A percentile compares a stretch with the other conserved stretches of the same genome.
These are phyloP conservation scores for Mycena citricolor DNA, from an alignment of 1,284 basidiomycete genomes.

Conservation along the genomic window DNA sequence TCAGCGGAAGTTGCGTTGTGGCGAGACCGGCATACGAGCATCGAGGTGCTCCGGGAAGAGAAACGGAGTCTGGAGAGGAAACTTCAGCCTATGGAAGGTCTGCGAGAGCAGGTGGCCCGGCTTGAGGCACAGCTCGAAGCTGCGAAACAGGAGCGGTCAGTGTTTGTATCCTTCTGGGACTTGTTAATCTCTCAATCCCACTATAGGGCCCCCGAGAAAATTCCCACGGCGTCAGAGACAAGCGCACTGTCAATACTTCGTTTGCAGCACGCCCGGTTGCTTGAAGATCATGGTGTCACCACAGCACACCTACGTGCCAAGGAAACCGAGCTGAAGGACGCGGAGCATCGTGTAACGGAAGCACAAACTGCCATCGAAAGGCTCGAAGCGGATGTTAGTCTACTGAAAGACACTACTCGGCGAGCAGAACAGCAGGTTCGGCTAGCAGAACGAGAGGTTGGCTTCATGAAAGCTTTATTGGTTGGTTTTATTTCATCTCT, in stretches of 20 bases:
- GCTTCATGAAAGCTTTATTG: conserved; percentile 62
- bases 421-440: conserved; percentile 46
- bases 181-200: neutral
- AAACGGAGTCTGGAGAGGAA: conserved; percentile 65
- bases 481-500: conserved; percentile 37
- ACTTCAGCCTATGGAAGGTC: conserved; percentile 49
- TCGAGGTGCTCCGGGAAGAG: conserved; percentile 75
- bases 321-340: conserved; percentile 48
- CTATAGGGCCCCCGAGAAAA: conserved; percentile 39
- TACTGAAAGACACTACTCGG: conserved; percentile 42
- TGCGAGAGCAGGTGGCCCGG: conserved; percentile 55
- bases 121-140: conserved; percentile 66
- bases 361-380: conserved; percentile 33
- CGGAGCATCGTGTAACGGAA: conserved; percentile 38
- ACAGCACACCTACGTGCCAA: conserved; percentile 48
- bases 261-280: conserved; percentile 55
- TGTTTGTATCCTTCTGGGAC: neutral
- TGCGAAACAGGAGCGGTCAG: conserved; percentile 47
- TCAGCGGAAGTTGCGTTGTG: conserved; percentile 53
- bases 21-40: conserved; percentile 53
- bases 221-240: conserved; percentile 41
- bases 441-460: conserved; percentile 58
- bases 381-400: conserved; percentile 38
- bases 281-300: conserved; percentile 64
- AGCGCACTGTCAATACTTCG: conserved; percentile 58